These are phyloP conservation scores for Coniferiporia weirii DNA, from an alignment of 1,284 basidiomycete species.

Conservation along the genomic window DNA sequence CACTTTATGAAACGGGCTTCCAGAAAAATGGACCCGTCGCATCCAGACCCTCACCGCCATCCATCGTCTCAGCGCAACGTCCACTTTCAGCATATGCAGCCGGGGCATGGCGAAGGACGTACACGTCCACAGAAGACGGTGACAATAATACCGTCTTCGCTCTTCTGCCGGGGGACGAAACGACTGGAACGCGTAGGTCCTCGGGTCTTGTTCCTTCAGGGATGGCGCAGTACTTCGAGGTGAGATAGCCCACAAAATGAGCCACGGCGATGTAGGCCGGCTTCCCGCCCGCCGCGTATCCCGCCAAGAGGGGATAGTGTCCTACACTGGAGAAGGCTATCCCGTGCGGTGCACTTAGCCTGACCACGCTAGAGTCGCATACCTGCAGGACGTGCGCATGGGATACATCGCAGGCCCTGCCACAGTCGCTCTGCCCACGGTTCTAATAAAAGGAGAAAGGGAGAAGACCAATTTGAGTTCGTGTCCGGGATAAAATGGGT, in stretches of 20 bases:
- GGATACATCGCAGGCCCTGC: background rate
- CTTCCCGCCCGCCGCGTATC: background rate
- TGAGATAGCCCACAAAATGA: background rate
- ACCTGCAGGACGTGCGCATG: background rate
- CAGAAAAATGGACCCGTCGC: background rate
- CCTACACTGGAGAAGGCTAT: background rate
- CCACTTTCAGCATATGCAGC: background rate
- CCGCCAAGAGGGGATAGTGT: background rate
- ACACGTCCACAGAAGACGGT: background rate
- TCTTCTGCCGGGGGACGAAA: background rate
- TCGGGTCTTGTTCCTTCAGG: background rate
- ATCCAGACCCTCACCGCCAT: background rate
- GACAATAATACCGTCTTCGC: background rate
- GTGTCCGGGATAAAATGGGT: background rate
- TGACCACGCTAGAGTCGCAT: background rate
- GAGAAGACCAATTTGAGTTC: background rate
- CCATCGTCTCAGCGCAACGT: background rate
- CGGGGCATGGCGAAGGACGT: background rate
- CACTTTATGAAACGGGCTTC: background rate
- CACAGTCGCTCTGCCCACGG: background rate
- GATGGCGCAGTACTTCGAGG: background rate
- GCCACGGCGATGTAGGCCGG: background rate
- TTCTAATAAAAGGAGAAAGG: background rate
- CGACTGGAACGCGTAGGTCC: background rate
- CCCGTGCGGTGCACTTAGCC: background rate